phyloP scores from a whole-genome alignment of 2,329 filamentous ascomycete genomes.

The Aaosphaeria pasadenensis region DNA sequence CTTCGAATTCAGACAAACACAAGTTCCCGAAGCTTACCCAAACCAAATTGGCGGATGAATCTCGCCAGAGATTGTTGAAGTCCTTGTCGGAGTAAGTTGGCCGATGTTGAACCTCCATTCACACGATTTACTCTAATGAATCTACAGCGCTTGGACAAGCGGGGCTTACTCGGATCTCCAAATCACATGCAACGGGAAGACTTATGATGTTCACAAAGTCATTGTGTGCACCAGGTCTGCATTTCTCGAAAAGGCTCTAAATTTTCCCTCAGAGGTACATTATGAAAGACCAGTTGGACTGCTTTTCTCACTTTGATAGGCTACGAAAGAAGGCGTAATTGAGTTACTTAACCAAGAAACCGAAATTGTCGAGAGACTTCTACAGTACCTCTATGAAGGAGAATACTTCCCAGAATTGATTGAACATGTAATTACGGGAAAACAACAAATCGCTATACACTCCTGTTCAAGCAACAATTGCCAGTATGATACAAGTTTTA shows the following conservation, averaged over 20 bases:
- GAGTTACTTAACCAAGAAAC: conserved; percentile 8
- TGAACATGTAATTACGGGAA: not conserved
- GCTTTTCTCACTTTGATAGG: conserved; percentile 1
- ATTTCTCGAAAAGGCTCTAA: conserved; percentile 8
- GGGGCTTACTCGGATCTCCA: conserved; percentile 3
- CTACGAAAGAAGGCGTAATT: conserved; percentile 3
- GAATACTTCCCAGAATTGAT: conserved; percentile 6
- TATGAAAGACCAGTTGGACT: not conserved
- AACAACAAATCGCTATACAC: not conserved
- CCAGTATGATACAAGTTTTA: not conserved
- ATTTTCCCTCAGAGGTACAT: conserved; percentile 2
- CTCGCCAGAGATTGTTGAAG: no score
- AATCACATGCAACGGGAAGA: conserved; percentile 6
- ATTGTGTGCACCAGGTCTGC: conserved; percentile 8
- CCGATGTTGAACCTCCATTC: no score
- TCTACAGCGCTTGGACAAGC: no score
- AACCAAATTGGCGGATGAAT: no score
- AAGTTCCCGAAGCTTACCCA: no score
- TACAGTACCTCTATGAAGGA: conserved; percentile 9
- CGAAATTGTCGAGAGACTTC: conserved; percentile 5
- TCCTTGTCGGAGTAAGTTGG: no score
- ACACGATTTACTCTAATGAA: no score
- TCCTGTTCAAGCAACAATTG: not conserved
- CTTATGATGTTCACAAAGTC: conserved; percentile 12
- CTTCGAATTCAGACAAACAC: no score